Evolutionary conservation across 2,329 filamentous ascomycete species (phyloP).

Genomic region (Phoma sp.): DNA sequence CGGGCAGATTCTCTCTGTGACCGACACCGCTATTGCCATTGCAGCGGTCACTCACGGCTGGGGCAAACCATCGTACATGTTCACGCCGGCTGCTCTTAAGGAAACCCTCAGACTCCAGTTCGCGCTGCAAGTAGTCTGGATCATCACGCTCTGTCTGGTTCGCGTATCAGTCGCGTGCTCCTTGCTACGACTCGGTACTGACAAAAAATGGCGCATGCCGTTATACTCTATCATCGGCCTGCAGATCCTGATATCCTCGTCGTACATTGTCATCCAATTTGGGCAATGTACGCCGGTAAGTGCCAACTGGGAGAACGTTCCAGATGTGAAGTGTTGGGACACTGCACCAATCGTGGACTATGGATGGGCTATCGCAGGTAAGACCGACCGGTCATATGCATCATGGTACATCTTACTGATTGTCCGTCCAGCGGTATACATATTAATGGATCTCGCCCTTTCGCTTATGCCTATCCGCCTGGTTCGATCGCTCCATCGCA

Average conservation of each 20-base stretch:
- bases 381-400: background rate
- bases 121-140: constrained; percentile 34
- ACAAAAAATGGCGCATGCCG: constrained; percentile 26
- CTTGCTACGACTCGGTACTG: constrained; percentile 30
- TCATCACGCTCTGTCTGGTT: constrained; percentile 30
- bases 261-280: constrained; percentile 36
- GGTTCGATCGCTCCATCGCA: constrained; percentile 29
- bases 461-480: constrained; percentile 35
- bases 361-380: constrained; percentile 35
- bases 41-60: constrained; percentile 29
- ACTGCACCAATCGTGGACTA: constrained; percentile 27
- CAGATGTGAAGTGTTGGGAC: constrained; percentile 32
- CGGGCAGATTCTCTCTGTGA: constrained; percentile 23
- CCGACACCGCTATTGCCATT: constrained; percentile 21
- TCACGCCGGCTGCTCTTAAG: constrained; percentile 20
- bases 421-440: constrained; percentile 26
- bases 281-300: constrained; percentile 34
- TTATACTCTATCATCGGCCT: constrained; percentile 33
- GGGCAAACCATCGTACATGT: constrained; percentile 30
- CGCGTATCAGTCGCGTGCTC: constrained; percentile 36
- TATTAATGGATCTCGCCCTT: constrained; percentile 35
- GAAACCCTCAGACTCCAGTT: constrained; percentile 30
- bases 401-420: background rate
- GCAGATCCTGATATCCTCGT: constrained; percentile 28
- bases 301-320: constrained; percentile 30